Base-by-base conservation (phyloP, 306 rosid species). In the Casuarina glauca region DNA sequence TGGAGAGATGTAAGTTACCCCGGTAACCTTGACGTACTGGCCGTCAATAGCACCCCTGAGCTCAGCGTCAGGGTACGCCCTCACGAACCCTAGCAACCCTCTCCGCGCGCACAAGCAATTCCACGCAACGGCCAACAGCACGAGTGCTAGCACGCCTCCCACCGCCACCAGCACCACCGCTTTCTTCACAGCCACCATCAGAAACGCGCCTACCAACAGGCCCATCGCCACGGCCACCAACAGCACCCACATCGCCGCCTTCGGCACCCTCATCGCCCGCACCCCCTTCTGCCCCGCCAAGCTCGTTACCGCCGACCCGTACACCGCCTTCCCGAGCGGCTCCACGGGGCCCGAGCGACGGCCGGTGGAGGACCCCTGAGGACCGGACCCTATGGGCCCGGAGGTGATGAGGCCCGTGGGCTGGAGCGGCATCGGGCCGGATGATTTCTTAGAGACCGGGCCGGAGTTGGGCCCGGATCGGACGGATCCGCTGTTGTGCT, bases 11-110 rank as follows among this genome's bases (percentile, higher is more conserved):
- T 20, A 82, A 80, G 80, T 83, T 93, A 94, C 99, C 99, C 99
- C 99, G 1, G 99, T 95, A 72, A 95, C 98, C 93, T 95, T 95
- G 77, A 95, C 98, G 81, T 86, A 95, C 82, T 95, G 97, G 76
- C 99, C 99, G 85, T 91, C 94, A 81, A 81, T 80, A 79, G 99
- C 98, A 52, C 98, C 96, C 79, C 99, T 91, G 52, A 95, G 93
- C 83, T 93, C 97, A 72, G 96, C 94, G 77, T 95, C 97, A 60
- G 98, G 98, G 52, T 86, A 87, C 79, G 96, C 87, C 74, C 80
- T 84, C 17, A 93, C 93, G 82, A 87, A 95, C 84, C 93, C 93
- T 74, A 93, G 74, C 83, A 95, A 78, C 80, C 94, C 96, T 76
- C 79, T 76, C 81, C 86, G 87, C 11, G 90, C 87, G 93, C 93